phyloP scores from a whole-genome alignment of 23 red algal species.

The Gracilaria domingensis region DNA sequence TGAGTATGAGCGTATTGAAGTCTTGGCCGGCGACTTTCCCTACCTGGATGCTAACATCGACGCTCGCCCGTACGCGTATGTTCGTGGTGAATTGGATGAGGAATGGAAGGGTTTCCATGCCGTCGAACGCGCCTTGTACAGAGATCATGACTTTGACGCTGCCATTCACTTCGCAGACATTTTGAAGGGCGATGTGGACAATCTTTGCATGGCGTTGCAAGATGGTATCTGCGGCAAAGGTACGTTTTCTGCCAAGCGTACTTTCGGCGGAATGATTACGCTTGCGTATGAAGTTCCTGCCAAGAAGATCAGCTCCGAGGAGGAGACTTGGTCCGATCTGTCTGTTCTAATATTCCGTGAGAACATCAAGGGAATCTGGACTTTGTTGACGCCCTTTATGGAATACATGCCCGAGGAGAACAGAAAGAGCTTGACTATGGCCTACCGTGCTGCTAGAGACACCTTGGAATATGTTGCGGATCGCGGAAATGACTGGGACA shows the following conservation, averaged over 20 bases:
- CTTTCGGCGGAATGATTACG: constrained; percentile 60
- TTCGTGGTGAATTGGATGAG: constrained; percentile 52
- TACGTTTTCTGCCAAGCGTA: constrained; percentile 6
- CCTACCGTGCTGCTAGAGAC: background rate
- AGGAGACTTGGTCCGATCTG: constrained; percentile 71
- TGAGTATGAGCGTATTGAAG: constrained; percentile 73
- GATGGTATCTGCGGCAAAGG: constrained; percentile 18
- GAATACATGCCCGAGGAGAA: background rate
- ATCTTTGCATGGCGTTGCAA: constrained; percentile 44
- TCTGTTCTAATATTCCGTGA: constrained; percentile 67
- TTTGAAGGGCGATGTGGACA: constrained; percentile 52
- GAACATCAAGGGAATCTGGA: constrained; percentile 66
- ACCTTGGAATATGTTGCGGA: constrained; percentile 26
- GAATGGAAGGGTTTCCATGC: constrained; percentile 64
- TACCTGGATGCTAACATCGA: constrained; percentile 62
- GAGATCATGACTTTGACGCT: constrained; percentile 41
- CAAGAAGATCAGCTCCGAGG: constrained; percentile 75
- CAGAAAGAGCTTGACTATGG: constrained; percentile 8
- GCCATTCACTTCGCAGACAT: constrained; percentile 11
- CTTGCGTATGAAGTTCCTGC: constrained; percentile 71
- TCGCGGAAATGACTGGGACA: constrained; percentile 55
- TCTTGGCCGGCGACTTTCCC: constrained; percentile 53
- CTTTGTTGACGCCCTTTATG: constrained; percentile 41
- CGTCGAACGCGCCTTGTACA: constrained; percentile 57
- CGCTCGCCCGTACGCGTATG: constrained; percentile 50